Evolutionary conservation across 805 yeast species (phyloP), one percentile per base, ranked within the genome.

Genomic region (Tetrapisispora namnaoensis): DNA sequence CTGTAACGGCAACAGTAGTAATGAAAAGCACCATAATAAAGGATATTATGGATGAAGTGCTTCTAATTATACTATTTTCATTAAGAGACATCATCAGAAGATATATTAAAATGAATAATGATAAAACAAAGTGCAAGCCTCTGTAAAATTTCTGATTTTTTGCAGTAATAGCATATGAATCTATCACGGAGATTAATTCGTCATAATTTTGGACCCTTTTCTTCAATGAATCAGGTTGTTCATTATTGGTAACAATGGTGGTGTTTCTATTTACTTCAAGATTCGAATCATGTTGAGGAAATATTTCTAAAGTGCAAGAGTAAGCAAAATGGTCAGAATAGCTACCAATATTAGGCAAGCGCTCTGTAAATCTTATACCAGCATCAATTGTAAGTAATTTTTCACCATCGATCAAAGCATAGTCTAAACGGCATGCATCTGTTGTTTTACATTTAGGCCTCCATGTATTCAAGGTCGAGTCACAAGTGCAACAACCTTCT

Each of bases 251-350:
- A 14, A 22, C 28, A 22, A n/a, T 27, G 24, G 8, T 20, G 8
- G 44, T 24, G 3, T 13, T n/a, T 42, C 18, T 13, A 36, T 10
- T n/a, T n/a, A 11, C 18, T 22, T 40, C 17, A 7, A 14, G 7
- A 11, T 27, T 40, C 8, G 34, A 41, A n/a, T n/a, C 32, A 7
- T 16, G 8, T 14, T 20, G 20, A 18, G 49, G 46, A 13, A 48
- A 20, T 36, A 72, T 50, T 44, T 69, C 61, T 39, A 79, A 56
- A 1, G 71, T 66, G 39, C 79, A 73, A 1, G 74, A 57, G 57
- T 83, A 86, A 0, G 91, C 99, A 72, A 93, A 93, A 70, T 93
- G 99, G 61, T 93, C 99, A 0, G 96, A 87, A 53, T 77, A 82
- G 4, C 95, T 84, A 27, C 95, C 88, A 1, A 86, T 71, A 1